Evolutionary conservation across 805 yeast species (phyloP), one percentile per base, ranked within the genome.

Genomic region (Yamadazyma laniorum): DNA sequence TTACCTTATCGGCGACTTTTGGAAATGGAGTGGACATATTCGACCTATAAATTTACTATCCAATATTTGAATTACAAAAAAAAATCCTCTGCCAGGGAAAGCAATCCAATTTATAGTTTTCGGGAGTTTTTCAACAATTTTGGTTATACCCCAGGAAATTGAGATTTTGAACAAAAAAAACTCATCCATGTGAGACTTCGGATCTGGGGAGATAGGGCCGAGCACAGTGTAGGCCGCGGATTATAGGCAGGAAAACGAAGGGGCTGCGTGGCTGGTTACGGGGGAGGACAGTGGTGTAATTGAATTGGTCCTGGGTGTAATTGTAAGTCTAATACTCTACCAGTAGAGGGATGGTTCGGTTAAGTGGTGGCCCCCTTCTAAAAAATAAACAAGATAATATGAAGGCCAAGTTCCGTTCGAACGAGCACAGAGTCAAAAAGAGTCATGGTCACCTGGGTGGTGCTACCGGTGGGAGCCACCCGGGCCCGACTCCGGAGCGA

Each of bases 11-110:
- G 31, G 56, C 52, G 25, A 68, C 56, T 46, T 58, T 52, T 41
- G 77, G 78, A 51, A 72, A 73, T 47, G 77, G 77, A 35, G 61
- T 33, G 28, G 69, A 52, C 70, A 65, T 65, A 7, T 16, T 49
- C 14, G 9, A 21, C 9, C 9, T 21, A 7, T 21, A 21, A 13
- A 15, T 29, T n/a, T n/a, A n/a, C n/a, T n/a, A n/a, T n/a, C n/a
- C n/a, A n/a, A n/a, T n/a, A 23, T 27, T 18, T 17, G 23, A 25
- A 34, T 22, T 18, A n/a, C n/a, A n/a, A n/a, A n/a, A n/a, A n/a
- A n/a, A n/a, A n/a, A n/a, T n/a, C n/a, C n/a, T n/a, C n/a, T 23
- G 25, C 12, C 15, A 23, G 47, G 42, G 44, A 37, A 33, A 44
- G 47, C 47, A 44, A 44, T 34, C 34, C 13, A 18, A 40, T 44